Evolutionary conservation across 495 filamentous ascomycete species (phyloP).

Genomic region (Melanomma pulvis-pyrius): DNA sequence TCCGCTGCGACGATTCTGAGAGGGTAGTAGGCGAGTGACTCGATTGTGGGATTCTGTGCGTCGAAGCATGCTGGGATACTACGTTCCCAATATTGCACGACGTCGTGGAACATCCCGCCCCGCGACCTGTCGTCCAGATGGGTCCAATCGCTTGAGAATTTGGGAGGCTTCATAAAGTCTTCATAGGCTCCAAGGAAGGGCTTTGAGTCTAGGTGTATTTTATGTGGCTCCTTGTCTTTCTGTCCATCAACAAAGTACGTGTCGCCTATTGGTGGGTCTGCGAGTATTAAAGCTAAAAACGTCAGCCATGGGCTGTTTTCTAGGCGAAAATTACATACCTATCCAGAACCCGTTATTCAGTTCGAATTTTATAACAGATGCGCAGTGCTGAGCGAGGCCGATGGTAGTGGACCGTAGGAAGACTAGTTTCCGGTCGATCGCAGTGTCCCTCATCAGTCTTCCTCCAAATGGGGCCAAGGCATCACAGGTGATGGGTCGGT

Average conservation of each 20-base stretch:
- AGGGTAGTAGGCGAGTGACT: constrained; percentile 19
- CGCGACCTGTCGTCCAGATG: not conserved
- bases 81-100: constrained; percentile 12
- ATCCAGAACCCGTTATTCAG: constrained; percentile 7
- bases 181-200: constrained; percentile 21
- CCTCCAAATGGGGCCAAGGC: not conserved
- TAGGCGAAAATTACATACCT: constrained; percentile 2
- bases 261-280: constrained; percentile 25
- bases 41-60: not conserved
- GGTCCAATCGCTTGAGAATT: not conserved
- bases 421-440: constrained; percentile 18
- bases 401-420: not conserved
- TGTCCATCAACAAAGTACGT: not conserved
- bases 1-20: constrained; percentile 28
- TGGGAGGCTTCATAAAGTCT: constrained; percentile 7
- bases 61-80: constrained; percentile 10
- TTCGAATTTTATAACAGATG: constrained; percentile 12
- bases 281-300: constrained; percentile 20
- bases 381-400: constrained; percentile 28
- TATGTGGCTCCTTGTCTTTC: not conserved
- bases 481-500: constrained; percentile 15
- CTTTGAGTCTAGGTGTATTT: not conserved
- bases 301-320: not conserved
- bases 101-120: constrained; percentile 6
- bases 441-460: not conserved